A percentile compares a stretch with the other conserved stretches of the same genome.
Conservation (phyloP, 148 eudicot genomes). For the Camellia sinensis region DNA sequence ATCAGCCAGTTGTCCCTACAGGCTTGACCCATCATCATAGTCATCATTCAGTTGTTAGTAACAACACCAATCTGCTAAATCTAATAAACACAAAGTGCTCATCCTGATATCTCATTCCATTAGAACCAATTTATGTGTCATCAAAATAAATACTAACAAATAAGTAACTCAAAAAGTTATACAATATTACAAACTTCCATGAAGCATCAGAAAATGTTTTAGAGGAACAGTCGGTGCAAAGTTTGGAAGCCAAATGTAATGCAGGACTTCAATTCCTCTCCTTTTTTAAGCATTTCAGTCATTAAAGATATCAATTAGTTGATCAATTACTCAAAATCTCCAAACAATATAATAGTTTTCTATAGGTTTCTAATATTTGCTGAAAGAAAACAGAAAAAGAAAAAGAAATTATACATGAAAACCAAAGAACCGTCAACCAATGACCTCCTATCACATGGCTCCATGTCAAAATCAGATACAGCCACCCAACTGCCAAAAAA, state of each 20-base stretch:
- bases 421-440: neutral
- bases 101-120: no score
- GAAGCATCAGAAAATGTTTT: no score
- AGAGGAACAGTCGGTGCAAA: no score
- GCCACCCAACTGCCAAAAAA: constrained; percentile 78
- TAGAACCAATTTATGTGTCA: no score
- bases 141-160: neutral
- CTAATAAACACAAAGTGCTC: neutral
- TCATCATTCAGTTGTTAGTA: neutral
- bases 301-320: neutral
- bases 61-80: neutral
- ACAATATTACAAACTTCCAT: no score
- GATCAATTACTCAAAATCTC: constrained; percentile 1
- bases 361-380: neutral
- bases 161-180: no score
- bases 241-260: neutral
- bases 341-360: neutral
- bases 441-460: constrained; percentile 12
- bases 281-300: no score
- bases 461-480: constrained; percentile 42
- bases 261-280: neutral
- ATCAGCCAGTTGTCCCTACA: neutral
- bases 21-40: no score
- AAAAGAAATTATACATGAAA: neutral
- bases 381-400: neutral